These are phyloP conservation scores for Hypoxylon trugodes DNA, from an alignment of 495 filamentous ascomycete species.

Conservation along the genomic window DNA sequence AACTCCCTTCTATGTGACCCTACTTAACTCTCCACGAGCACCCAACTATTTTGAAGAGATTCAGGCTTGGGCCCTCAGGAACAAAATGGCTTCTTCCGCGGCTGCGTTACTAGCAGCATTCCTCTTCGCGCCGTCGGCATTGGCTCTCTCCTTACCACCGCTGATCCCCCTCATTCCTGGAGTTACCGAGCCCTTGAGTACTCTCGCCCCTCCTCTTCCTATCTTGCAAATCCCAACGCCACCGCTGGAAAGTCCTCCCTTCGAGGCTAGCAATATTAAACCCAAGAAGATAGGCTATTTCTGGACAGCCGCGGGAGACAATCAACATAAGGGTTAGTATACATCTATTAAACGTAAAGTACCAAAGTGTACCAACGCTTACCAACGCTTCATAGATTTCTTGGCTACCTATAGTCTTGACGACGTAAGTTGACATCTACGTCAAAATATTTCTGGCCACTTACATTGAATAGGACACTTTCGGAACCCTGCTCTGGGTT, in stretches of 20 bases:
- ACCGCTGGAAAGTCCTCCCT: conserved; percentile 62
- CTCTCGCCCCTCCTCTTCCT: conserved; percentile 61
- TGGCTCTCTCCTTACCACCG: conserved; percentile 52
- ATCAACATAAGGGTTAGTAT: conserved; percentile 57
- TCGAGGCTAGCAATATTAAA: conserved; percentile 61
- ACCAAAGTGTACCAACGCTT: conserved; percentile 2
- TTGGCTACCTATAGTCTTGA: conserved; percentile 67
- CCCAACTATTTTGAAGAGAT: neutral
- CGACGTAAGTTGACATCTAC: conserved; percentile 51
- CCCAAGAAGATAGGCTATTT: conserved; percentile 75
- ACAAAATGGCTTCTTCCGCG: conserved; percentile 12
- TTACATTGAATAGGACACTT: conserved; percentile 59
- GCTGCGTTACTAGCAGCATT: conserved; percentile 1
- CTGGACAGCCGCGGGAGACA: conserved; percentile 69
- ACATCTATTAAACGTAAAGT: too few relatives aligned
- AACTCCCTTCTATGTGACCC: neutral
- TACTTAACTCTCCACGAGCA: neutral
- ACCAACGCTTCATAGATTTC: conserved; percentile 53
- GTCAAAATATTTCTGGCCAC: neutral
- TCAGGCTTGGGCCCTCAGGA: neutral
- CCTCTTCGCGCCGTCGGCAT: conserved; percentile 1
- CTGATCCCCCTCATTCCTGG: conserved; percentile 67
- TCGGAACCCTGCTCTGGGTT: conserved; percentile 65
- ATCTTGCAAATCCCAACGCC: conserved; percentile 68
- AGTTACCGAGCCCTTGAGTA: conserved; percentile 62